Evolutionary conservation across 805 yeast species (phyloP), one percentile per base, ranked within the genome.

Genomic region (Cyberlindnera maritima): DNA sequence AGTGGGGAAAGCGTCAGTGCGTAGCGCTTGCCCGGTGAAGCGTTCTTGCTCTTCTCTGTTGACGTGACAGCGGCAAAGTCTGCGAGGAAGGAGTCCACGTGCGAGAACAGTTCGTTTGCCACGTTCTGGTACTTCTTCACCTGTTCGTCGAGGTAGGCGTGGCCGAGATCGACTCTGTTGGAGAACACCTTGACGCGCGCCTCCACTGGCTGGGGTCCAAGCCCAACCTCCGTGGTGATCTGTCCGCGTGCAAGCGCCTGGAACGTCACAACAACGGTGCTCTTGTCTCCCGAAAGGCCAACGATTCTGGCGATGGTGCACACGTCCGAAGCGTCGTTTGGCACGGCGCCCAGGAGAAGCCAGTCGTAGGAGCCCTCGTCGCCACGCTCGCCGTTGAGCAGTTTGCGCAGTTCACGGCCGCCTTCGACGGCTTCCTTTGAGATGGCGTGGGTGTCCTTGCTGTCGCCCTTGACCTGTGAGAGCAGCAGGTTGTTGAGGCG

Each of bases 1-100:
- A 83, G 62, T 0, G 90, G 90, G 11, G 83, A 74, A 18, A 83
- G 63, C 2, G 77, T 67, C 19, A 80, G 59, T 13, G 82, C 64
- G 32, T 64, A 56, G 14, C 54, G 58, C 34, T 45, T 55, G 0
- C 49, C 48, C 18, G 49, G 50, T 11, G 63, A 12, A 5, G 31
- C 13, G 31, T 28, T 14, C 26, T 46, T 47, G 6, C 53, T 52
- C 31, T 59, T 59, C n/a, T 54, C 57, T 29, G 56, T 39, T 2
- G 56, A 48, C 34, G 66, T 57, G 1, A 74, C 69, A 20, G 65
- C 57, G 9, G 69, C 63, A 54, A 70, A 69, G 20, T 54, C 61
- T 2, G 47, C 39, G 19, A 56, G 72, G 44, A 80, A 76, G 10
- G 60, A 46, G 12, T 59, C 63, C 45, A 77, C 59, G 12, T 49